These are phyloP conservation scores for Pulveroboletus ravenelii DNA, from an alignment of 768 basidiomycete species.

Conservation along the genomic window DNA sequence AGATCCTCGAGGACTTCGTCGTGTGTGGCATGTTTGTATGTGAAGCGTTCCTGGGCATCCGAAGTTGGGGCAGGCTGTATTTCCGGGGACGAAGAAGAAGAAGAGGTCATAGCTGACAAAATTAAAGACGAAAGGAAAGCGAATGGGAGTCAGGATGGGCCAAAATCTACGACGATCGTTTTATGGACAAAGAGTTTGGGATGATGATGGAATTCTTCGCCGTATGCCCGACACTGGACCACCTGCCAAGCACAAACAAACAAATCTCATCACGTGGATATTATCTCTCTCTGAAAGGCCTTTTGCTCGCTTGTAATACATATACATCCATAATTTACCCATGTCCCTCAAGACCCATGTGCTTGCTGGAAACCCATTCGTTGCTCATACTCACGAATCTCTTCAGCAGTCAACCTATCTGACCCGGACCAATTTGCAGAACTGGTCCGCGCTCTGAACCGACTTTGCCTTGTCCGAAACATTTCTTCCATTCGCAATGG, in stretches of 20 bases:
- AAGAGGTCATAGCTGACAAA: constrained; percentile 57
- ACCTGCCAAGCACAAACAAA: constrained; percentile 23
- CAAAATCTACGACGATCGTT: constrained; percentile 30
- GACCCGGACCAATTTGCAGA: constrained; percentile 95
- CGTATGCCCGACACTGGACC: constrained; percentile 13
- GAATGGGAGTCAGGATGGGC: constrained; percentile 27
- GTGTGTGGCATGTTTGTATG: constrained; percentile 69
- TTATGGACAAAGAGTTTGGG: constrained; percentile 28
- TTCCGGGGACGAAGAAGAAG: constrained; percentile 77
- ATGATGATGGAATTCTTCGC: constrained; percentile 25
- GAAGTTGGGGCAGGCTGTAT: constrained; percentile 46
- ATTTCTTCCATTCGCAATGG: constrained; percentile 91
- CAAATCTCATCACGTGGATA: constrained; percentile 18
- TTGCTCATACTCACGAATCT: constrained; percentile 82
- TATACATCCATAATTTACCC: constrained; percentile 10
- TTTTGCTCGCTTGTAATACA: not conserved
- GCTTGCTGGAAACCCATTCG: constrained; percentile 77
- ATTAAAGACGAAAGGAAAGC: constrained; percentile 26
- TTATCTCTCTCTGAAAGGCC: not conserved
- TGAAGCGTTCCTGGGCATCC: constrained; percentile 38
- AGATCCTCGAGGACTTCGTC: constrained; percentile 90
- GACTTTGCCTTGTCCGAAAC: constrained; percentile 72
- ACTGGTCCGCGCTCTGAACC: constrained; percentile 86
- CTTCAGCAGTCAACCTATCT: constrained; percentile 80
- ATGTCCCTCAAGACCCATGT: constrained; percentile 11